A percentile compares a stretch with the other conserved stretches of the same genome.
Evolutionary conservation across 1,139 yeast species (phyloP).

Genomic region (Magnusiomyces magnusii): DNA sequence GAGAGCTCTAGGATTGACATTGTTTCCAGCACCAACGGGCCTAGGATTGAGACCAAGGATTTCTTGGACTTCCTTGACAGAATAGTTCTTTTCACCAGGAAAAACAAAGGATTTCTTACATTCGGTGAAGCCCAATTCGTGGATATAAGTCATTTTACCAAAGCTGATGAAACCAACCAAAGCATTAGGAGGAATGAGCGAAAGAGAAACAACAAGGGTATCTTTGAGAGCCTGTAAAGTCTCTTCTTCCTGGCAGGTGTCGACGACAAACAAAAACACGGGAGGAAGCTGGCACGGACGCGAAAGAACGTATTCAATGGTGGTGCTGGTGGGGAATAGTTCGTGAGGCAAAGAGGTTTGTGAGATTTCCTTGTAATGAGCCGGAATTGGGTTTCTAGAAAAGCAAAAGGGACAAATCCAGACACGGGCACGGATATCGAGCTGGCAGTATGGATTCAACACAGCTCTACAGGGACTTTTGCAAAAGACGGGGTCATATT

Average conservation of each 20-base stretch:
- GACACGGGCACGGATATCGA: slow-evolving; percentile 37
- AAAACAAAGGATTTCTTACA: slow-evolving; percentile 38
- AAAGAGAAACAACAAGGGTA: slow-evolving; percentile 45
- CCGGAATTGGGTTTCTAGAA: slow-evolving; percentile 46
- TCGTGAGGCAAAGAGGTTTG: slow-evolving; percentile 28
- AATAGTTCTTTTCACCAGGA: slow-evolving; percentile 55
- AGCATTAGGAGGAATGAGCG: slow-evolving; percentile 50
- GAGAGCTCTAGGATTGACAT: slow-evolving; percentile 32
- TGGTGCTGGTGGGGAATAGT: slow-evolving; percentile 38
- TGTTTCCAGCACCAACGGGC: too few species aligned
- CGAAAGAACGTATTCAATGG: slow-evolving; percentile 56
- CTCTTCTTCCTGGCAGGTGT: slow-evolving; percentile 48
- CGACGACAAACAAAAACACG: slow-evolving; percentile 58
- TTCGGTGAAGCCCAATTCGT: slow-evolving; percentile 43
- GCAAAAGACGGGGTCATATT: slow-evolving; percentile 44
- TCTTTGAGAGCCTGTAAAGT: slow-evolving; percentile 51
- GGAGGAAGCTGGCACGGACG: slow-evolving; percentile 36
- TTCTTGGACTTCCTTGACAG: slow-evolving; percentile 44
- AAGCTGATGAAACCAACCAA: slow-evolving; percentile 45
- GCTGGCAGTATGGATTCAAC: slow-evolving; percentile 48
- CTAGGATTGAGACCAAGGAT: slow-evolving; percentile 49
- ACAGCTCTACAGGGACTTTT: slow-evolving; percentile 48
- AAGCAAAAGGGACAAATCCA: slow-evolving; percentile 66
- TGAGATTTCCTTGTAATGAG: slow-evolving; percentile 21
- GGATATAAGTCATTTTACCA: slow-evolving; percentile 60